Base-by-base conservation (phyloP, 2,329 filamentous ascomycete genomes). In the Fusarium pseudograminearum region DNA sequence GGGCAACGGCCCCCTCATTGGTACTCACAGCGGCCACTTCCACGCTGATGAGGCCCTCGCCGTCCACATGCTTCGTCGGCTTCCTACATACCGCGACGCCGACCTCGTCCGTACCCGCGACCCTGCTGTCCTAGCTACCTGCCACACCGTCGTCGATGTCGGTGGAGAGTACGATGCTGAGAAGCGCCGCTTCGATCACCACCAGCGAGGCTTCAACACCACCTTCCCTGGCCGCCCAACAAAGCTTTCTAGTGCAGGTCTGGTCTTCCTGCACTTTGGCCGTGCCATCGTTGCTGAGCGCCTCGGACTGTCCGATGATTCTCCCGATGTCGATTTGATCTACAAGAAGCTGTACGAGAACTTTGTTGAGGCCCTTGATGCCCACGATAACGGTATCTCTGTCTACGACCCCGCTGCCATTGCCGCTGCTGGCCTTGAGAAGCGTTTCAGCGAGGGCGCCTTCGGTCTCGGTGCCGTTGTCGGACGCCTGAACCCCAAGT, bases 11-110 rank as follows among this genome's bases (percentile, higher is more conserved):
- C 72, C 91, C 70, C 82, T 89, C 73, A 97, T 98, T 78, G 96
- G 94, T 77, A 99, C 96, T 31, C 96, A 99, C 87, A 98, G 91
- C 83, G 96, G 96, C 73, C 94, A 98, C 85, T 99, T 99, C 87
- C 96, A 99, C 84, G 96, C 96, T 79, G 96, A 99, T 81, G 96
- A 99, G 84, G 95, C 96, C 65, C 89, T 99, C 44, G 96, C 96
- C 61, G 94, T 99, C 70, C 94, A 97, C 85, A 93, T 99, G 86
- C 92, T 99, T 73, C 93, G 94, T 71, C 88, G 92, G 60, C 91
- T 98, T 20, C 95, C 96, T 24, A 83, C 90, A 62, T 99, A 98
- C 84, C 80, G 85, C 58, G 82, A 86, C 73, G 90, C 93, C 28
- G 79, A 85, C 44, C 91, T 99, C 44, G 85, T 97, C 52, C 94